Percentiles rank a stretch among this genome's conserved stretches.
phyloP scores from a whole-genome alignment of 2,329 filamentous ascomycete genomes.

The Curvularia hawaiiensis region DNA sequence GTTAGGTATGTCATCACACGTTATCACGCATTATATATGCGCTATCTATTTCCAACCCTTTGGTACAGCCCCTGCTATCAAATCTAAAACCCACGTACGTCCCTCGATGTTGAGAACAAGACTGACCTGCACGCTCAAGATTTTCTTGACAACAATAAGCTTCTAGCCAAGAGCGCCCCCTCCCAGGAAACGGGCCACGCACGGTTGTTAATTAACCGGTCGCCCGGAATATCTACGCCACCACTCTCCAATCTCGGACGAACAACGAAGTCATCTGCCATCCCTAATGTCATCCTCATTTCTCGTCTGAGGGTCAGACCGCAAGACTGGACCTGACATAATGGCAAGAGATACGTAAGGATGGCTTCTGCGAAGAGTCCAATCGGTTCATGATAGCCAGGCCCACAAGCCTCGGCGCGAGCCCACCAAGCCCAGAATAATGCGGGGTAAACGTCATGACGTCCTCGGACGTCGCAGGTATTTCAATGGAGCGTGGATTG shows the following conservation, averaged over 20 bases:
- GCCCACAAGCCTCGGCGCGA: constrained; percentile 3
- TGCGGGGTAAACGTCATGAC: constrained; percentile 12
- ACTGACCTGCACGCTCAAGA: constrained; percentile 2
- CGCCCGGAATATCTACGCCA: not conserved
- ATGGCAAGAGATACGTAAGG: not conserved
- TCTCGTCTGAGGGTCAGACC: not conserved
- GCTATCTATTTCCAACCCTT: not conserved
- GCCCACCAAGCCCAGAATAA: constrained; percentile 3
- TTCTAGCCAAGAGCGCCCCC: constrained; percentile 7
- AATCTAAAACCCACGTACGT: not conserved
- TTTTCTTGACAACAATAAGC: constrained; percentile 12
- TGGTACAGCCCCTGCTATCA: not conserved
- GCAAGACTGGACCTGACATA: not conserved
- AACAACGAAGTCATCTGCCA: not conserved
- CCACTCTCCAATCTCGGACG: not conserved
- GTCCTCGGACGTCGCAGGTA: not conserved
- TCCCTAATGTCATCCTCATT: not conserved
- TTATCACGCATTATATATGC: not conserved
- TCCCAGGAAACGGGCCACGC: not conserved
- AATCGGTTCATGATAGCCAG: constrained; percentile 2
- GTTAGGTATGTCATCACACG: not conserved
- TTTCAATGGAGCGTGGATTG: not conserved
- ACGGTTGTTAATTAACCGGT: constrained; percentile 8
- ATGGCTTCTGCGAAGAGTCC: not conserved
- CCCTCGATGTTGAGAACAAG: constrained; percentile 1